phyloP scores from a whole-genome alignment of 805 yeast species.

The Pichia cabralensis region DNA sequence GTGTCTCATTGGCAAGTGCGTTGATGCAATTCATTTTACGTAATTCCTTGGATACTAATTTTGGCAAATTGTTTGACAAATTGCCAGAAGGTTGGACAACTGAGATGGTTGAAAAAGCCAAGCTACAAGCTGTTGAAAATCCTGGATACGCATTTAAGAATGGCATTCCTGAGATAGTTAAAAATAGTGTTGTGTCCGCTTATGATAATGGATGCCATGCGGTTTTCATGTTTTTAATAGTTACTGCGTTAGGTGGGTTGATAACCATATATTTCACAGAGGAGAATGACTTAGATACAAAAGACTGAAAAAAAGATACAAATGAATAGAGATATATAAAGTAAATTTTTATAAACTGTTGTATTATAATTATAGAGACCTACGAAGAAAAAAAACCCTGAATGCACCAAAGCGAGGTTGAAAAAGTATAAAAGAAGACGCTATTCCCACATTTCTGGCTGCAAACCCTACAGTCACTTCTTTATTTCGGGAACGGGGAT shows the following conservation, averaged over 20 bases:
- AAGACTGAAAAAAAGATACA: background rate
- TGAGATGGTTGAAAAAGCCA: slow-evolving; percentile 9
- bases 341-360: background rate
- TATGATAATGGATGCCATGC: slow-evolving; percentile 44
- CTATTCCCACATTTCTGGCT: no score
- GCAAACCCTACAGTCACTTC: no score
- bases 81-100: slow-evolving; percentile 10
- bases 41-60: slow-evolving; percentile 8
- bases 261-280: slow-evolving; percentile 9
- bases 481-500: no score
- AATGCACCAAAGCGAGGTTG: no score
- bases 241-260: slow-evolving; percentile 12
- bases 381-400: slow-evolving; percentile 3
- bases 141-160: slow-evolving; percentile 19
- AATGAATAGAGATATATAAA: no score
- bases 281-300: slow-evolving; percentile 8
- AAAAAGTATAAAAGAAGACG: no score
- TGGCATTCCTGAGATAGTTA: slow-evolving; percentile 22
- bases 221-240: slow-evolving; percentile 35
- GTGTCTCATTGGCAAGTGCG: slow-evolving; percentile 41
- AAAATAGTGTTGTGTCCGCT: slow-evolving; percentile 34
- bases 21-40: slow-evolving; percentile 28
- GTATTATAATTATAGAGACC: background rate
- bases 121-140: slow-evolving; percentile 11
- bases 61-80: slow-evolving; percentile 6